Base-by-base conservation (phyloP, 176 grass and related monocot genomes). In the Zizania latifolia region DNA sequence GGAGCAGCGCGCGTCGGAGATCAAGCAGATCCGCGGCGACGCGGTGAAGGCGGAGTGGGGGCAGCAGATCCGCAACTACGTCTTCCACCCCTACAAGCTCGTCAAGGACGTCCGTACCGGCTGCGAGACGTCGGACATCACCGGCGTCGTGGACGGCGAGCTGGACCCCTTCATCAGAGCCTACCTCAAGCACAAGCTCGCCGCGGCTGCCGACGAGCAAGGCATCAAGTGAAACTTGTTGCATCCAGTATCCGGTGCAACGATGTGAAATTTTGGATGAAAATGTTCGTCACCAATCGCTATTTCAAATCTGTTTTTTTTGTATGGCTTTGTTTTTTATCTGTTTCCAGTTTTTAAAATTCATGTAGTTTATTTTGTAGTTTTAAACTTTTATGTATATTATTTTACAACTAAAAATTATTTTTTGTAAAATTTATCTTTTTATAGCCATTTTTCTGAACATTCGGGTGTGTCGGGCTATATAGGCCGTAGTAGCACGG, bases 11-110 rank as follows among this genome's bases (percentile, higher is more conserved):
- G 91, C 94, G 1, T 94, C 91, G 2, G 91, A 98, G 75, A 98
- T 98, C 59, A 94, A 89, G 82, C 86, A 98, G 75, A 98, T 98
- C 62, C 85, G 94, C 14, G 91, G 94, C 1, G 94, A 98, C 26
- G 77, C 34, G 17, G 94, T 98, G 89, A 98, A 98, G 80, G 91
- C 94, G 0, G 94, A 98, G 62, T 98, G 94, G 94, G 94, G 94
- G 43, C 94, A 98, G 45, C 94, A 98, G 83, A 98, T 98, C 70
- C 90, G 94, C 40, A 98, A 98, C 75, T 98, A 98, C 24, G 91
- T 98, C 51, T 98, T 98, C 81, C 94, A 98, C 81, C 94, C 94
- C 3, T 98, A 98, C 76, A 98, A 94, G 79, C 88, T 98, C 3
- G 94, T 98, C 43, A 98, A 98, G 57, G 91, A 98, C n/a, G 84